These are phyloP conservation scores for Naegleria lovaniensis DNA, from an alignment of 208 protist species.

Conservation along the genomic window DNA sequence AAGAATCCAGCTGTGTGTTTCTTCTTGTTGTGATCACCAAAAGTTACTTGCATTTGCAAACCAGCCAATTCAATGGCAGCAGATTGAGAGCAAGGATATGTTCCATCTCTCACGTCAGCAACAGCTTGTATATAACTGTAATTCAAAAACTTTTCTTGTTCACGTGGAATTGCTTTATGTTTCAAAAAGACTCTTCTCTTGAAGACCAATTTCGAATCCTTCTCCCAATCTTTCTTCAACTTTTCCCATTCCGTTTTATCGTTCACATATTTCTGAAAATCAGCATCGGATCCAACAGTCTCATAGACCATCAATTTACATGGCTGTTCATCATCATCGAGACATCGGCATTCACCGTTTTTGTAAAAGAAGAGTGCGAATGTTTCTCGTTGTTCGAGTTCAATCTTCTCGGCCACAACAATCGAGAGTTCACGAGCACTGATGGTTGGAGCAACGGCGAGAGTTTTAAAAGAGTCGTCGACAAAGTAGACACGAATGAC, in stretches of 20 bases:
- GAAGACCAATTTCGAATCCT: slow-evolving; percentile 17
- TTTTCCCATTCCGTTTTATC: slow-evolving; percentile 27
- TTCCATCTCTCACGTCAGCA: slow-evolving; percentile 22
- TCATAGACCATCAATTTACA: slow-evolving; percentile 29
- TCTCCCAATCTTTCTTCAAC: slow-evolving; percentile 27
- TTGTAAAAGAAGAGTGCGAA: slow-evolving; percentile 3
- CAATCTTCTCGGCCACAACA: slow-evolving; percentile 13
- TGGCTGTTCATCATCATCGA: slow-evolving; percentile 28
- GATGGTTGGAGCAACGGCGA: slow-evolving; percentile 13
- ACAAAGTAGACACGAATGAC: slow-evolving; percentile 31
- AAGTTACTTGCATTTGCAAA: slow-evolving; percentile 30
- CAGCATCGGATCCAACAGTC: not conserved
- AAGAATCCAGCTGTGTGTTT: slow-evolving; percentile 21
- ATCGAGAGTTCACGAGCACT: not conserved
- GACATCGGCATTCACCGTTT: slow-evolving; percentile 17
- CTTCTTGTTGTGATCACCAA: slow-evolving; percentile 33
- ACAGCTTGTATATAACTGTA: slow-evolving; percentile 27
- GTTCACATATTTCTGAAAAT: slow-evolving; percentile 8
- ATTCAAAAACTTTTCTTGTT: slow-evolving; percentile 26
- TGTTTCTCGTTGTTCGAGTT: not conserved
- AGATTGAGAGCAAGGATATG: slow-evolving; percentile 15
- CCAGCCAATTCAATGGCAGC: slow-evolving; percentile 21
- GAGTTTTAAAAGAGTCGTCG: slow-evolving; percentile 29
- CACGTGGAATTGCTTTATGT: slow-evolving; percentile 17
- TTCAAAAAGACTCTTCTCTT: slow-evolving; percentile 29